phyloP scores from a whole-genome alignment of 768 basidiomycete genomes.

The Dioszegia hungarica region DNA sequence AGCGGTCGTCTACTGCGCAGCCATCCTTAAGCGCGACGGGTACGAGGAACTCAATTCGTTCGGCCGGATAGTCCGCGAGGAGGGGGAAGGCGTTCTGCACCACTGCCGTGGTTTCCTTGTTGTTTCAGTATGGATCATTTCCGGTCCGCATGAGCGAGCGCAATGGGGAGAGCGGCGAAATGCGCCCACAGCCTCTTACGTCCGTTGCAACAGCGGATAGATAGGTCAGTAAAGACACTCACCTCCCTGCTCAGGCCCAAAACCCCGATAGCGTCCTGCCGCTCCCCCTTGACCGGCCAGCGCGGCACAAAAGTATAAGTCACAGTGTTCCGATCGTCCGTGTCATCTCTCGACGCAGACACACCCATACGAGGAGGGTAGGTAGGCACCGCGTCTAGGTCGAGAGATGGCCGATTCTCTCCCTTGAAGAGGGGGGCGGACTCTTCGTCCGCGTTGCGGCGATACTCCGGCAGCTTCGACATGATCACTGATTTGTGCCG shows the following conservation, averaged over 20 bases:
- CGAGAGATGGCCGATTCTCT: neutral
- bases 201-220: too few relatives aligned
- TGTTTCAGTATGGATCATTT: conserved; percentile 21
- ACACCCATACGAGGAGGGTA: neutral
- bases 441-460: neutral
- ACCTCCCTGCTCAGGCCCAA: conserved; percentile 20
- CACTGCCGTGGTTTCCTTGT: too few relatives aligned
- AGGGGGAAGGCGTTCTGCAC: conserved; percentile 20
- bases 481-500: neutral
- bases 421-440: conserved; percentile 1
- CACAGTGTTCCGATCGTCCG: conserved; percentile 6
- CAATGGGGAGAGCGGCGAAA: neutral
- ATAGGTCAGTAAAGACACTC: too few relatives aligned
- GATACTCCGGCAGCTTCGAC: neutral
- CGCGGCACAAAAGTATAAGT: conserved; percentile 30
- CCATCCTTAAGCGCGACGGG: neutral
- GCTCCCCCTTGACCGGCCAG: conserved; percentile 18
- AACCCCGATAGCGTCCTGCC: conserved; percentile 27
- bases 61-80: conserved; percentile 12
- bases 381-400: neutral
- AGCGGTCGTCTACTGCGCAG: conserved; percentile 4
- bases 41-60: conserved; percentile 26
- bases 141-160: conserved; percentile 11
- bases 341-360: neutral
- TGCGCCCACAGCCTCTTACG: neutral